A percentile compares a stretch with the other conserved stretches of the same genome.
Evolutionary conservation across 768 basidiomycete genomes (phyloP).

Genomic region (Lanmaoa pseudosensibilis): DNA sequence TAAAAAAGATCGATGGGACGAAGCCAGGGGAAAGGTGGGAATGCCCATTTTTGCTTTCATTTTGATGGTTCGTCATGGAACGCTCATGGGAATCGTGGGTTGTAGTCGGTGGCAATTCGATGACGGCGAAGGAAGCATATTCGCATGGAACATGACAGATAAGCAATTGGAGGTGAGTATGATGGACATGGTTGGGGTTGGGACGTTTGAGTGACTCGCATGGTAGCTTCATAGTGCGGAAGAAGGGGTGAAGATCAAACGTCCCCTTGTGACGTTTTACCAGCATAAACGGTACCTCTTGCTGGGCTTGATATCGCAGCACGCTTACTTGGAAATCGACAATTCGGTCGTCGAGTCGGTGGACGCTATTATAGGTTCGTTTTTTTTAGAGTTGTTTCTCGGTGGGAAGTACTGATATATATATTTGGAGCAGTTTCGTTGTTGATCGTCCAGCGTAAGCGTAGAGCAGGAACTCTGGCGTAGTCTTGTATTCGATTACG

Average conservation of each 20-base stretch:
- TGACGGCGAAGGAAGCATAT: constrained; percentile 23
- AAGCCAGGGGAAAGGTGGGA: constrained; percentile 16
- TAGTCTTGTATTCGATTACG: background rate
- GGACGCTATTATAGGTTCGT: constrained; percentile 38
- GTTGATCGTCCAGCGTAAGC: constrained; percentile 32
- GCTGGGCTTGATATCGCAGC: constrained; percentile 36
- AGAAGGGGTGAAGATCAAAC: constrained; percentile 25
- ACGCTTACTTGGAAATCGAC: constrained; percentile 39
- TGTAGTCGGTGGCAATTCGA: constrained; percentile 26
- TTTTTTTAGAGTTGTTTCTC: background rate
- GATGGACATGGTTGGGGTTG: background rate
- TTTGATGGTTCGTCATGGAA: background rate
- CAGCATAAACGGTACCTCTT: constrained; percentile 35
- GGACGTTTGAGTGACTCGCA: background rate
- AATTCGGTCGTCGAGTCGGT: constrained; percentile 32
- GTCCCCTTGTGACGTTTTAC: constrained; percentile 37
- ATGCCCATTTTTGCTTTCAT: background rate
- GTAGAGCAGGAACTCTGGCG: constrained; percentile 17
- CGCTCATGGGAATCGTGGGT: background rate
- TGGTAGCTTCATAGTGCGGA: constrained; percentile 29
- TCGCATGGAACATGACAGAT: constrained; percentile 18
- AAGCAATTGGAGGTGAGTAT: constrained; percentile 13
- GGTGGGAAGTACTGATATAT: background rate
- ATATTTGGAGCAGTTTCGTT: constrained; percentile 30
- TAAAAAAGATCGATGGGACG: constrained; percentile 24